Evolutionary conservation across 805 yeast species (phyloP).

Genomic region (Ogataea henricii): DNA sequence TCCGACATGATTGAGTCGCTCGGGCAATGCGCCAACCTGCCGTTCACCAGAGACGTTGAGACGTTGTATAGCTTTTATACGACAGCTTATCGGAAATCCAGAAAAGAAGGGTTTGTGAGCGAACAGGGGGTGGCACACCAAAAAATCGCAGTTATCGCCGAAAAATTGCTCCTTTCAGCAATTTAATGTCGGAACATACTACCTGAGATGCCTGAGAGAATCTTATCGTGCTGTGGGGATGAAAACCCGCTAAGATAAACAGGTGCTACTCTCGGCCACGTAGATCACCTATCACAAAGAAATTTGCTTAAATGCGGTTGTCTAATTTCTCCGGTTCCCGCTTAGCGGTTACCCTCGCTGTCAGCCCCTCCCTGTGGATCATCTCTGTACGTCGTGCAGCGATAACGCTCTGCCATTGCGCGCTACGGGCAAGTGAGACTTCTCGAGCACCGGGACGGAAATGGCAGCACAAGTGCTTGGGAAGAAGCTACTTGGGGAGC

Average conservation of each 20-base stretch:
- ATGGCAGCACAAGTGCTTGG: too few relatives aligned
- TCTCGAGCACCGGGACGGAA: background rate
- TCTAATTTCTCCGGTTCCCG: too few relatives aligned
- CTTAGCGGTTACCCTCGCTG: too few relatives aligned
- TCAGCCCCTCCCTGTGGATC: background rate
- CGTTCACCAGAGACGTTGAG: too few relatives aligned
- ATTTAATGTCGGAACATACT: too few relatives aligned
- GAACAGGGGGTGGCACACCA: background rate
- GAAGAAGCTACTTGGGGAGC: too few relatives aligned
- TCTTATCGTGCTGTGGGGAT: too few relatives aligned
- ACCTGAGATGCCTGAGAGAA: background rate
- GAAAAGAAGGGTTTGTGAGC: background rate
- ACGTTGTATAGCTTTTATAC: background rate
- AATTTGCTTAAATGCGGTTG: too few relatives aligned
- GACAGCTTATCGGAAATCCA: too few relatives aligned
- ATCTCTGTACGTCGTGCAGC: background rate
- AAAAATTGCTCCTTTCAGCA: background rate
- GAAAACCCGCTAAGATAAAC: background rate
- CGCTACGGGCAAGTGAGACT: background rate
- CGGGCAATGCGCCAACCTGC: too few relatives aligned
- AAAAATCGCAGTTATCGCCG: background rate
- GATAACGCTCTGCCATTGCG: conserved; percentile 5
- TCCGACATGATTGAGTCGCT: conserved; percentile 1
- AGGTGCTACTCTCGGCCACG: background rate
- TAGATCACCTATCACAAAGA: background rate